phyloP scores from a whole-genome alignment of 768 basidiomycete genomes.

The Asterophora lycoperdoides region DNA sequence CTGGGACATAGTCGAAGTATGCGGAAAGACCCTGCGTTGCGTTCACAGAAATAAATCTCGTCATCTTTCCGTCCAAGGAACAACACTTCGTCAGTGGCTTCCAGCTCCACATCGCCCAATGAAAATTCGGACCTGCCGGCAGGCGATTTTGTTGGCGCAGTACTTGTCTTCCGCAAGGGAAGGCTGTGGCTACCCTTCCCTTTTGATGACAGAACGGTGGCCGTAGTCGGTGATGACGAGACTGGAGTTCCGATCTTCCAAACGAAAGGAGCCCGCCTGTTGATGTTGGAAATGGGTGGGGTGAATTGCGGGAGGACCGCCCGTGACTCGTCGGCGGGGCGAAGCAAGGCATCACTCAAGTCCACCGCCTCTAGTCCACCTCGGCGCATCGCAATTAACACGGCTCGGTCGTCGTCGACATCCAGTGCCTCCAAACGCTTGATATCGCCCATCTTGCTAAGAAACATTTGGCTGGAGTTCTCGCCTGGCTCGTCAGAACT shows the following conservation, averaged over 20 bases:
- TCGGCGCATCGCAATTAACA: conserved; percentile 82
- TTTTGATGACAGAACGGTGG: conserved; percentile 38
- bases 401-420: conserved; percentile 65
- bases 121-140: conserved; percentile 48
- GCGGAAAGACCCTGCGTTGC: conserved; percentile 67
- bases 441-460: conserved; percentile 70
- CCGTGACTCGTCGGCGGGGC: conserved; percentile 77
- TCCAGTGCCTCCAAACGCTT: conserved; percentile 83
- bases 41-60: conserved; percentile 79
- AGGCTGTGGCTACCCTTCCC: conserved; percentile 34
- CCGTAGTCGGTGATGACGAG: conserved; percentile 33
- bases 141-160: conserved; percentile 43
- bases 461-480: conserved; percentile 28
- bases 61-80: conserved; percentile 76
- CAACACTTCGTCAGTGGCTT: conserved; percentile 65
- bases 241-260: conserved; percentile 82
- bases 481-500: conserved; percentile 59
- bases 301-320: conserved; percentile 67
- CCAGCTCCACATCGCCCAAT: conserved; percentile 48
- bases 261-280: conserved; percentile 69
- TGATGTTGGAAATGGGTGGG: conserved; percentile 55
- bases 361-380: conserved; percentile 82
- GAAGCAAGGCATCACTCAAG: conserved; percentile 71
- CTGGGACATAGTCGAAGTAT: conserved; percentile 63
- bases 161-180: conserved; percentile 46